These are phyloP conservation scores for Cryphonectria naterciae DNA, from an alignment of 2,329 filamentous ascomycete genomes.

Conservation along the genomic window DNA sequence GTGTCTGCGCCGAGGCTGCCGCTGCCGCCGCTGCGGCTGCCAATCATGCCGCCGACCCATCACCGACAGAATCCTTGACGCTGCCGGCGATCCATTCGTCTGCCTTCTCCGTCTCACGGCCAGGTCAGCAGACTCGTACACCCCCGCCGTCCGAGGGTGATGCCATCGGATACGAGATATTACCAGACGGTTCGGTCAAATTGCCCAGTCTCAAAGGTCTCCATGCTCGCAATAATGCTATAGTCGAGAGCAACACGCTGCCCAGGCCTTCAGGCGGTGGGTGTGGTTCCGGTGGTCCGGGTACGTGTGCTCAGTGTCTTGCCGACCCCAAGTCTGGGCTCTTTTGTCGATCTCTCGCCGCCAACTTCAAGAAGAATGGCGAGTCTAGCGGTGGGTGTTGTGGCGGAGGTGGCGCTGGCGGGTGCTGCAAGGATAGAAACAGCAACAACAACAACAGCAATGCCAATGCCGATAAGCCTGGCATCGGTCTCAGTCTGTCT, in stretches of 20 bases:
- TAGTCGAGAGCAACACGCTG: slow-evolving; percentile 34
- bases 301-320: slow-evolving; percentile 78
- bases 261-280: slow-evolving; percentile 42
- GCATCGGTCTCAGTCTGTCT: slow-evolving; percentile 62
- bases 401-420: slow-evolving; percentile 60
- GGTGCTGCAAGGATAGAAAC: slow-evolving; percentile 62
- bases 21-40: slow-evolving; percentile 30
- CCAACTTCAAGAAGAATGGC: slow-evolving; percentile 56
- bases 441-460: slow-evolving; percentile 30
- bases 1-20: slow-evolving; percentile 71
- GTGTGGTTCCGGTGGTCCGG: slow-evolving; percentile 71
- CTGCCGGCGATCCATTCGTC: slow-evolving; percentile 46
- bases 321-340: slow-evolving; percentile 78
- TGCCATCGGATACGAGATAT: slow-evolving; percentile 62
- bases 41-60: background rate
- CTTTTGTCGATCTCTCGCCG: slow-evolving; percentile 81
- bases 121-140: slow-evolving; percentile 54
- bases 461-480: slow-evolving; percentile 33
- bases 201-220: slow-evolving; percentile 49
- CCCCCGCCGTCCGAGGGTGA: slow-evolving; percentile 66
- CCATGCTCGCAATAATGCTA: slow-evolving; percentile 38
- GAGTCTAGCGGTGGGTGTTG: slow-evolving; percentile 58
- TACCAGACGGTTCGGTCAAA: slow-evolving; percentile 64
- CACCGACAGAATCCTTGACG: slow-evolving; percentile 25
- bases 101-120: slow-evolving; percentile 38